Percentiles rank a stretch among this genome's conserved stretches.
Conservation (phyloP, 148 eudicot species). For the Vaccinium vitisidaea region DNA sequence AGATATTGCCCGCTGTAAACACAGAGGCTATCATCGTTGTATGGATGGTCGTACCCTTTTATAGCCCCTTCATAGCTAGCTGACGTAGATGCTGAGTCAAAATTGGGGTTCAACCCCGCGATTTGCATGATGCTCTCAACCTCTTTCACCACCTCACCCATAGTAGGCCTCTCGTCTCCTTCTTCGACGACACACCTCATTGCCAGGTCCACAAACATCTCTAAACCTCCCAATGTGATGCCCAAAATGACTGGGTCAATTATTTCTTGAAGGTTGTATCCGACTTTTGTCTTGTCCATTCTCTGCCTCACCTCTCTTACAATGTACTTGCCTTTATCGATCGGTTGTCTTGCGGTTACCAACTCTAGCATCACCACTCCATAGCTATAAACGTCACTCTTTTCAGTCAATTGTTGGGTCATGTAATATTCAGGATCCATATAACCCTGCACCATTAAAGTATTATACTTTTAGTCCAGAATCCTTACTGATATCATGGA, state of each 20-base stretch:
- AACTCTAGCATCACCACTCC: slow-evolving; percentile 73
- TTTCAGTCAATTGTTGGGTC: slow-evolving; percentile 73
- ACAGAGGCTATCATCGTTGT: slow-evolving; percentile 44
- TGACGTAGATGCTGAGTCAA: slow-evolving; percentile 57
- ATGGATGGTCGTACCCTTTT: slow-evolving; percentile 36
- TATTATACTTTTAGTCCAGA: background rate
- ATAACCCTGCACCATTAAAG: slow-evolving; percentile 52
- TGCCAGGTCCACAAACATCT: slow-evolving; percentile 58
- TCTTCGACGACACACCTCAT: slow-evolving; percentile 59
- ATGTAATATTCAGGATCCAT: slow-evolving; percentile 86
- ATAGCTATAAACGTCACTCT: slow-evolving; percentile 79
- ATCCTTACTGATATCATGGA: background rate
- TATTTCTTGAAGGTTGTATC: slow-evolving; percentile 48
- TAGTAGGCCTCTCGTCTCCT: slow-evolving; percentile 52
- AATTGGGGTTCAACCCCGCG: slow-evolving; percentile 61
- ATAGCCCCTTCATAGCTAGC: slow-evolving; percentile 37
- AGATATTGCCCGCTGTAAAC: slow-evolving; percentile 34
- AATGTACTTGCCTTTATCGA: slow-evolving; percentile 62
- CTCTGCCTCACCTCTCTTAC: slow-evolving; percentile 47
- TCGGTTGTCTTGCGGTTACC: slow-evolving; percentile 58
- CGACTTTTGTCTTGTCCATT: slow-evolving; percentile 46
- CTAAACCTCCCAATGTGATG: slow-evolving; percentile 44
- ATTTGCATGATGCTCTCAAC: slow-evolving; percentile 58
- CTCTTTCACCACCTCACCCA: slow-evolving; percentile 82
- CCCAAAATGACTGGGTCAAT: slow-evolving; percentile 44